Evolutionary conservation across 306 rosid genomes (phyloP), one percentile per base, ranked within the genome.

Genomic region (Cyamopsis tetragonoloba): DNA sequence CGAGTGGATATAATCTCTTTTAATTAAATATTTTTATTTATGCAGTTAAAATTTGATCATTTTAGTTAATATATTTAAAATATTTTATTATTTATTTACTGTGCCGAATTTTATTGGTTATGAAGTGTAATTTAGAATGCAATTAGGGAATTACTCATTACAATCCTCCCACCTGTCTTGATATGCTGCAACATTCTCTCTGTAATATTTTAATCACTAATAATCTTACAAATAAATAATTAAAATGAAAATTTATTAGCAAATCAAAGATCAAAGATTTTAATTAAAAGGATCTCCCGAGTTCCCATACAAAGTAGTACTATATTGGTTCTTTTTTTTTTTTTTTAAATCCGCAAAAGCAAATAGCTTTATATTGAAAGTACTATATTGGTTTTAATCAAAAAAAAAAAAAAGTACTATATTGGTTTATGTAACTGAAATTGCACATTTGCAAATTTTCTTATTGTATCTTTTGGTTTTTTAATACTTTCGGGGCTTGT

Each of bases 131-230:
- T 73, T 71, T 50, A 65, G 78, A 79, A 77, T 68, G 64, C 70
- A 46, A n/a, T n/a, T n/a, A 71, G 62, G 22, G 66, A 70, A 49
- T n/a, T 80, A 19, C 49, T 75, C 58, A 32, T 62, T 23, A 65
- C 59, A 75, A 74, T 69, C 39, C 31, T 69, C 55, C 10, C 15
- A 57, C 35, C 17, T 76, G 81, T 80, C 79, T 80, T 76, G 73
- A 53, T 38, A 61, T 66, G 79, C 46, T 59, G 76, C 84, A 66
- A 80, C 84, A 79, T 86, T 86, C 95, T 80, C 62, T 72, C 15
- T 39, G 58, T 73, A 10, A 66, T 72, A 77, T 65, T 76, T 60
- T 74, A 73, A 68, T 80, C 73, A 50, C 61, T 64, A 22, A 56
- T 64, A 22, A 56, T 53, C 62, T 53, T 64, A 2, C 13, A 43